These are phyloP conservation scores for Globisporangium solare DNA, from an alignment of 352 stramenopile species.

Conservation along the genomic window DNA sequence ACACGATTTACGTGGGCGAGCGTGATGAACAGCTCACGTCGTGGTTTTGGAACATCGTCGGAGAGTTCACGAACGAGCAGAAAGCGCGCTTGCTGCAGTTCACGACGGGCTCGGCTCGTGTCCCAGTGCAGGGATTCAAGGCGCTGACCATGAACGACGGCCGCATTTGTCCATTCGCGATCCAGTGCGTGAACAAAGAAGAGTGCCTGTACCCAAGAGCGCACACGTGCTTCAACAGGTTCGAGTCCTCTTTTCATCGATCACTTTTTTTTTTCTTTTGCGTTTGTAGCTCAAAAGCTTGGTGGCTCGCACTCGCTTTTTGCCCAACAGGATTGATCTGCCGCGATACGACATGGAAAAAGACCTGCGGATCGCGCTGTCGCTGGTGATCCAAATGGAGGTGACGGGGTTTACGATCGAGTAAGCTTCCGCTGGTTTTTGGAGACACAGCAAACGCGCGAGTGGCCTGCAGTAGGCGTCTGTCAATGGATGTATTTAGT, in stretches of 20 bases:
- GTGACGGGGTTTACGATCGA: slow-evolving; percentile 85
- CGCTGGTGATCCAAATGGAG: slow-evolving; percentile 85
- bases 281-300: background rate
- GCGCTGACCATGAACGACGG: slow-evolving; percentile 86
- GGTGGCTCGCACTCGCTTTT: slow-evolving; percentile 6
- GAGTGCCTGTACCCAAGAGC: slow-evolving; percentile 81
- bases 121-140: slow-evolving; percentile 88
- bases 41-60: slow-evolving; percentile 98
- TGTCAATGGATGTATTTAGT: slow-evolving; percentile 9
- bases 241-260: background rate
- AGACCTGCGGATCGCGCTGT: slow-evolving; percentile 71
- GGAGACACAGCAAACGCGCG: background rate
- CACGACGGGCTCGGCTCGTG: slow-evolving; percentile 95
- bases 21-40: slow-evolving; percentile 87
- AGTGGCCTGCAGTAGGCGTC: background rate
- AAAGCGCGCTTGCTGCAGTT: slow-evolving; percentile 97
- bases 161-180: slow-evolving; percentile 82
- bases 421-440: slow-evolving; percentile 17
- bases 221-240: slow-evolving; percentile 88
- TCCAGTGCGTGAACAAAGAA: slow-evolving; percentile 77
- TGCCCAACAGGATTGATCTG: slow-evolving; percentile 55
- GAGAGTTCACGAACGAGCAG: slow-evolving; percentile 91
- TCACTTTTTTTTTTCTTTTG: slow-evolving; percentile 16
- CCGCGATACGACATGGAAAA: slow-evolving; percentile 72
- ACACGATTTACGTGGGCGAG: slow-evolving; percentile 94